phyloP scores from a whole-genome alignment of 768 basidiomycete species.

The Paxillus rubicundulus region DNA sequence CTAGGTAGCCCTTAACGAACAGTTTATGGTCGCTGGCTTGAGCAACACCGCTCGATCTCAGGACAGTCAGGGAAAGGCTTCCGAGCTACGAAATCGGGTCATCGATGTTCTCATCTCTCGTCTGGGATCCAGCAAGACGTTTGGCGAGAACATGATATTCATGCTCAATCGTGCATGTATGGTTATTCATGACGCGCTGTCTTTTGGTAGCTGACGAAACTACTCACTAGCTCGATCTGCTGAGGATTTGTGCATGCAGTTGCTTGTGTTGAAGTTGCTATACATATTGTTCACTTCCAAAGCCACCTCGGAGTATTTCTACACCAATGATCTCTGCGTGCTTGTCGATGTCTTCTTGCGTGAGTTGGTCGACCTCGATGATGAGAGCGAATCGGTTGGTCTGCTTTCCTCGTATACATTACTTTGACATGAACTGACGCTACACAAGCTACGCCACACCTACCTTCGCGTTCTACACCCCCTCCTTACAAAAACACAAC shows the following conservation, averaged over 20 bases:
- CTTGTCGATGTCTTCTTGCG: constrained; percentile 97
- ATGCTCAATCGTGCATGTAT: constrained; percentile 94
- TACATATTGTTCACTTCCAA: constrained; percentile 94
- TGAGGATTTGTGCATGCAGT: constrained; percentile 92
- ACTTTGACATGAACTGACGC: constrained; percentile 3
- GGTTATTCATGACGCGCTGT: constrained; percentile 28
- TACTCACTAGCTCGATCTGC: constrained; percentile 67
- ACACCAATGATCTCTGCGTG: constrained; percentile 95
- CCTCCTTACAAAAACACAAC: constrained; percentile 90
- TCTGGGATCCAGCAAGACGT: constrained; percentile 84
- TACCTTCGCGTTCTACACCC: constrained; percentile 96
- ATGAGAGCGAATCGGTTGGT: constrained; percentile 89
- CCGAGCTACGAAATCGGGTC: constrained; percentile 69
- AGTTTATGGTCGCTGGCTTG: constrained; percentile 92
- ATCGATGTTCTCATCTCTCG: constrained; percentile 82
- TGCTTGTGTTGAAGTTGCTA: constrained; percentile 90
- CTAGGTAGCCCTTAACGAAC: constrained; percentile 92
- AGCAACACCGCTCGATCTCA: constrained; percentile 25
- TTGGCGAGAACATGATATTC: constrained; percentile 98
- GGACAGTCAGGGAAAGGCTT: constrained; percentile 25
- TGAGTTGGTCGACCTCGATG: constrained; percentile 87
- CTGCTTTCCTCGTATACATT: not conserved
- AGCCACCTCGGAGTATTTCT: constrained; percentile 93
- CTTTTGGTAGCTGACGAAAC: constrained; percentile 4
- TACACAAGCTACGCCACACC: constrained; percentile 80